Evolutionary conservation across 2,329 filamentous ascomycete genomes (phyloP), one percentile per base, ranked within the genome.

Genomic region (Aspergillus ruber): DNA sequence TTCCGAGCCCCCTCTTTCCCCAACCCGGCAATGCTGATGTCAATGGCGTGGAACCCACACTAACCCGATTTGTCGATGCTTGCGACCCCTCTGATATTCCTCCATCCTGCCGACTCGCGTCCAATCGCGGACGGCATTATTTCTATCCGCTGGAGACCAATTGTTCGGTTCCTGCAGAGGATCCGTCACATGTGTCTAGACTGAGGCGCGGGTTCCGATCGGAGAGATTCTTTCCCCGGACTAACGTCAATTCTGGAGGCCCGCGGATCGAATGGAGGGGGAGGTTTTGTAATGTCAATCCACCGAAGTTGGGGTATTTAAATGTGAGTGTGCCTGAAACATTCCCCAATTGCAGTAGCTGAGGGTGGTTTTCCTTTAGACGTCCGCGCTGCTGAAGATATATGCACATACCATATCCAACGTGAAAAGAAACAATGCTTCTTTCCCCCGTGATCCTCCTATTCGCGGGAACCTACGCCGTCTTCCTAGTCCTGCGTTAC

Each of bases 401-500:
- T 29, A 29, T 29, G 25, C 25, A 29, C 25, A 25, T 6, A 29
- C 25, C 7, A 29, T 29, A 29, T 29, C 9, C 10, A 4, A 4
- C 25, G 4, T 4, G 12, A 29, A 12, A 29, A 29, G 4, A 10
- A 29, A 49, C 40, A 43, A 64, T 64, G 61, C 35, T 65, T 42
- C 44, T 52, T 40, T 51, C 50, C 33, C 55, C 56, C 17, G 27
- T 47, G 4, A 12, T 62, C 9, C 21, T 52, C 9, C 25, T 64
- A 10, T 39, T 57, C 21, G 50, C 48, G 8, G 59, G 53, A 9
- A 25, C 63, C 2, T 57, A 47, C 27, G 45, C 49, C 6, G 48
- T 53, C n/a, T 59, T 59, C 35, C 23, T 58, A 13, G 29, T 61
- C 33, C 42, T 65, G 20, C 56, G 52, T 27, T 55, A 53, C 48